Base-by-base conservation (phyloP, 345 rosid genomes). In the Salix suchowensis region DNA sequence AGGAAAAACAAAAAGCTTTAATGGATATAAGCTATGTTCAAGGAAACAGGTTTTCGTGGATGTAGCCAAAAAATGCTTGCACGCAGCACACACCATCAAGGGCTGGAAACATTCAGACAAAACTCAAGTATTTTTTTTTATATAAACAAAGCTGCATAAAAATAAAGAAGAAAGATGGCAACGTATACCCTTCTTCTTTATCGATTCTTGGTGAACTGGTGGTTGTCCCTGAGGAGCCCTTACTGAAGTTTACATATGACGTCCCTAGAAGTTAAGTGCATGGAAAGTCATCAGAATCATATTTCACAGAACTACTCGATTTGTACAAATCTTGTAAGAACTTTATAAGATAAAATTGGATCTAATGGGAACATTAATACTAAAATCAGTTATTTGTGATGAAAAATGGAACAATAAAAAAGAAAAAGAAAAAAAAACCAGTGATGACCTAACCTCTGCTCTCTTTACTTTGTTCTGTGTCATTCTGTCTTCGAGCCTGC, bases 401-500 rank as follows among this genome's bases (percentile, higher is more conserved):
- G 15, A 7, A 48, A 19, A 7, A 28, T n/a, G 26, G 19, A 52
- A 50, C 28, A 32, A 71, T 39, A 62, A 8, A 16, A n/a, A 12
- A 37, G 18, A 58, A 5, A 16, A 13, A 10, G 18, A 58, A 5
- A 16, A 13, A 10, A 37, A 30, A 58, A 2, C 8, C 19, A 11
- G 58, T 18, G 11, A 48, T 52, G 14, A 21, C 44, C 83, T 77
- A 70, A 89, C 95, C 88, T 78, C 61, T 80, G 65, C 84, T 84
- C 40, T 87, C 91, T 48, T 79, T 82, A 74, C 78, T 84, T 37
- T 85, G 90, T 8, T 88, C 90, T 50, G 71, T 4, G 21, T 68
- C 40, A 74, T 60, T 76, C 62, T 84, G 94, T 80, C 84, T 90
- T 64, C 82, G 78, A 4, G 87, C 75, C 60, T 90, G 97, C 81